Percentiles rank a stretch among this genome's conserved stretches.
Evolutionary conservation across 805 yeast species (phyloP).

Genomic region (Wickerhamomyces xylosicus): DNA sequence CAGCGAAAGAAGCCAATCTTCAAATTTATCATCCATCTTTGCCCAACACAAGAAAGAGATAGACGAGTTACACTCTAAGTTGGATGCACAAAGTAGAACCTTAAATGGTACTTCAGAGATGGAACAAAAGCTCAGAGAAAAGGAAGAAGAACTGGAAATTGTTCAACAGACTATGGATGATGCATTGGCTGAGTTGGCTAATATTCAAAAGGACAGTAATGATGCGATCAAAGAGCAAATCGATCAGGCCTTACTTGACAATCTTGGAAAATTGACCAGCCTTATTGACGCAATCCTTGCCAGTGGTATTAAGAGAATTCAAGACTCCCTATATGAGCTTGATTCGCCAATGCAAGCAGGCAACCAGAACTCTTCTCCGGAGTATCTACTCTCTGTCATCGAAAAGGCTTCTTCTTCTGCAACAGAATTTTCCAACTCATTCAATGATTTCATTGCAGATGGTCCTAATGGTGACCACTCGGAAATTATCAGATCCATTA

Average conservation of each 20-base stretch:
- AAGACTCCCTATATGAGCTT: conserved; percentile 59
- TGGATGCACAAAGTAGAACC: conserved; percentile 18
- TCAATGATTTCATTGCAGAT: conserved; percentile 67
- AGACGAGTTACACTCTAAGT: conserved; percentile 32
- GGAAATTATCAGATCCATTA: conserved; percentile 48
- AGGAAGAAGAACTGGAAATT: conserved; percentile 71
- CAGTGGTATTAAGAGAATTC: conserved; percentile 62
- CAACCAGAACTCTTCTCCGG: conserved; percentile 65
- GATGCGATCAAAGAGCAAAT: conserved; percentile 48
- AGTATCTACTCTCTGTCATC: conserved; percentile 51
- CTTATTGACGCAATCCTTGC: conserved; percentile 62
- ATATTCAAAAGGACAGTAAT: conserved; percentile 35
- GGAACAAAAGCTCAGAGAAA: conserved; percentile 43
- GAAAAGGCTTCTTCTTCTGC: conserved; percentile 65
- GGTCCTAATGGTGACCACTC: conserved; percentile 59
- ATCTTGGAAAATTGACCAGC: conserved; percentile 38
- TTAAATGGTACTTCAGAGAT: conserved; percentile 20
- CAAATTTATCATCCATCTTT: conserved; percentile 50
- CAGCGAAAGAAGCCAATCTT: conserved; percentile 50
- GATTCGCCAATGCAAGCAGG: conserved; percentile 80
- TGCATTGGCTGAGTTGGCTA: conserved; percentile 51
- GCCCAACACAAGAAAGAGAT: conserved; percentile 56
- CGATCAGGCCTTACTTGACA: conserved; percentile 38
- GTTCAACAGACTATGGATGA: conserved; percentile 72
- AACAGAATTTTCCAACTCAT: conserved; percentile 71